Evolutionary conservation across 2,329 filamentous ascomycete species (phyloP).

Genomic region (Penicillium decumbens): DNA sequence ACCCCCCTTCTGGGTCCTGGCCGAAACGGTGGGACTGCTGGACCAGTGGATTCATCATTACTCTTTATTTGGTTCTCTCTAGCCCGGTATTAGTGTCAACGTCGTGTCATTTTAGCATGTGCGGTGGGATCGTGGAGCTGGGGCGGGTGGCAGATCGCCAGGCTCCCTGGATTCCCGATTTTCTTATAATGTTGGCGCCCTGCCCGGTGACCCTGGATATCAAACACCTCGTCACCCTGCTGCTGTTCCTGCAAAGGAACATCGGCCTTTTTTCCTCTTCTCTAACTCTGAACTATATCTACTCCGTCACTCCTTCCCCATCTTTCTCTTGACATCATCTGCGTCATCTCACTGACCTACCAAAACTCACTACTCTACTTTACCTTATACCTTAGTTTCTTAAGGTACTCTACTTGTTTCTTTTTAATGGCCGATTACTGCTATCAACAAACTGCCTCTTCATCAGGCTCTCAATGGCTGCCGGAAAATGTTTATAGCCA

Average conservation of each 20-base stretch:
- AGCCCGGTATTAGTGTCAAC: slow-evolving; percentile 33
- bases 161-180: slow-evolving; percentile 29
- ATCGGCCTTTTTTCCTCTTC: slow-evolving; percentile 3
- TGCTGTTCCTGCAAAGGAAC: slow-evolving; percentile 13
- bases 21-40: slow-evolving; percentile 19
- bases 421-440: slow-evolving; percentile 31
- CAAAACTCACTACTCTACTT: neutral
- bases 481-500: slow-evolving; percentile 21
- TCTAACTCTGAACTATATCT: slow-evolving; percentile 1
- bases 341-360: slow-evolving; percentile 1
- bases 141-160: slow-evolving; percentile 34
- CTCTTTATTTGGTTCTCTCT: slow-evolving; percentile 19
- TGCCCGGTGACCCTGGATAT: slow-evolving; percentile 2
- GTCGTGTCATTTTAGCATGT: slow-evolving; percentile 38
- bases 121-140: slow-evolving; percentile 35
- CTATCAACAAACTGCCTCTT: slow-evolving; percentile 26
- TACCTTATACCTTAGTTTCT: neutral
- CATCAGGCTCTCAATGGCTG: slow-evolving; percentile 28
- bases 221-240: slow-evolving; percentile 6
- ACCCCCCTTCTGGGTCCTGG: slow-evolving; percentile 5
- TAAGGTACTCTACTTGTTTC: neutral
- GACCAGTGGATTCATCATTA: slow-evolving; percentile 18
- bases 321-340: neutral
- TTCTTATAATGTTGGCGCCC: slow-evolving; percentile 1
- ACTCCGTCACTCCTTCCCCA: neutral